Evolutionary conservation across 768 basidiomycete species (phyloP).

Genomic region (Cyathus striatus): DNA sequence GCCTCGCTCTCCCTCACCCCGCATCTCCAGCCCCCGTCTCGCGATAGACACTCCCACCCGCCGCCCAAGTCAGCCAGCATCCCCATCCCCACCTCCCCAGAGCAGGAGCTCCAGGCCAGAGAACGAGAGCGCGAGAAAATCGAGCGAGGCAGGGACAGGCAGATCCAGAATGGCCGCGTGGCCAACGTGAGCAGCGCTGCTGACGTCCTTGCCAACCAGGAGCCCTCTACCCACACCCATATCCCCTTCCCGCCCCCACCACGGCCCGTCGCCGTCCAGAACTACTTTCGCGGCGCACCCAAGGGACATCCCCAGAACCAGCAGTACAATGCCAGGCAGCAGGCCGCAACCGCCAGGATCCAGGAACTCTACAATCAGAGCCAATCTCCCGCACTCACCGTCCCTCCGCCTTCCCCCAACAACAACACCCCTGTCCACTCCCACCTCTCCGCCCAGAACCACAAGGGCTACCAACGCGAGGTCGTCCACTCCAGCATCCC

Average conservation of each 20-base stretch:
- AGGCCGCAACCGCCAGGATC: constrained; percentile 27
- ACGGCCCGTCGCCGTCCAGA: constrained; percentile 11
- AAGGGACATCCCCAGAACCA: constrained; percentile 4
- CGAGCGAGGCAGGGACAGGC: too few relatives aligned
- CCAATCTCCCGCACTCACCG: constrained; percentile 11
- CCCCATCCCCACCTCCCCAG: constrained; percentile 28
- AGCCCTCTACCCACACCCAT: background rate
- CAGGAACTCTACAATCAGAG: constrained; percentile 40
- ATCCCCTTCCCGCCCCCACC: constrained; percentile 19
- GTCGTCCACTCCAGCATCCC: constrained; percentile 63
- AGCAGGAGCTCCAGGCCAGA: too few relatives aligned
- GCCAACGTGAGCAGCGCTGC: background rate
- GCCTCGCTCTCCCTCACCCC: constrained; percentile 27
- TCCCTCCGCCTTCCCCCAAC: constrained; percentile 9
- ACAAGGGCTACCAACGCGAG: constrained; percentile 44
- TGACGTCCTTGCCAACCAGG: background rate
- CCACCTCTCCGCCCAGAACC: constrained; percentile 8
- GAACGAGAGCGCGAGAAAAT: too few relatives aligned
- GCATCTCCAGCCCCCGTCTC: constrained; percentile 3
- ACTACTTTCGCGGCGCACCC: constrained; percentile 5
- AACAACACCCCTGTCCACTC: constrained; percentile 1
- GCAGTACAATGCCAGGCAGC: constrained; percentile 18
- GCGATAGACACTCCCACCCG: constrained; percentile 8
- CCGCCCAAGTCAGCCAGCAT: constrained; percentile 29
- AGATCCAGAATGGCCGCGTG: background rate